These are phyloP conservation scores for Salix purpurea DNA, from an alignment of 345 rosid genomes.

Conservation along the genomic window DNA sequence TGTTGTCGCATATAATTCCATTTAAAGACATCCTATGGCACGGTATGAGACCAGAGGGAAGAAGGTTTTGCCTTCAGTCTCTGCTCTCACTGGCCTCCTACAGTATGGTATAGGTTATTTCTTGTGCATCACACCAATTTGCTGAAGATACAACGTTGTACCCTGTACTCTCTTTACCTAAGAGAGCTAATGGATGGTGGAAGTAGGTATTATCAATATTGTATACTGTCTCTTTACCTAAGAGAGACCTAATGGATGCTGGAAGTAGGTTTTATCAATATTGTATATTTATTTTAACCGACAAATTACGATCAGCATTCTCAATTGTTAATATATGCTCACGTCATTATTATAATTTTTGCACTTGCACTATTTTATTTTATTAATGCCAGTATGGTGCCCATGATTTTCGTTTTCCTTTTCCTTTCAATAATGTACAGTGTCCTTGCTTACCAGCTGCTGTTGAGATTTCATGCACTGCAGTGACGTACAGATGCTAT, in stretches of 20 bases:
- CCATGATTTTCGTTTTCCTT: too few relatives aligned
- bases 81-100: slow-evolving; percentile 31
- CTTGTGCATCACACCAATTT: slow-evolving; percentile 43
- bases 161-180: slow-evolving; percentile 7
- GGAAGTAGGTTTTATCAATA: not conserved
- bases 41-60: slow-evolving; percentile 54
- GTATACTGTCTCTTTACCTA: slow-evolving; percentile 12
- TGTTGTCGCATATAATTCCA: slow-evolving; percentile 11
- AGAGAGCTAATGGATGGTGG: not conserved
- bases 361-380: too few relatives aligned
- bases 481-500: too few relatives aligned
- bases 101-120: slow-evolving; percentile 18
- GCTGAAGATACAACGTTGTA: slow-evolving; percentile 25
- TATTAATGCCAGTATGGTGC: too few relatives aligned
- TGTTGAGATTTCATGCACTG: too few relatives aligned
- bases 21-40: slow-evolving; percentile 1
- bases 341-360: too few relatives aligned
- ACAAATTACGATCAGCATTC: not conserved
- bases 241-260: not conserved
- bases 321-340: not conserved
- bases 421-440: too few relatives aligned
- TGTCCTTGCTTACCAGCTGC: too few relatives aligned
- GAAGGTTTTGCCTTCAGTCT: slow-evolving; percentile 93
- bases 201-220: slow-evolving; percentile 1
- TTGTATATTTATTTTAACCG: slow-evolving; percentile 16